Percentiles rank a stretch among this genome's conserved stretches.
Evolutionary conservation across 129 eudicot genomes (phyloP).

Genomic region (Dittrichia graveolens): DNA sequence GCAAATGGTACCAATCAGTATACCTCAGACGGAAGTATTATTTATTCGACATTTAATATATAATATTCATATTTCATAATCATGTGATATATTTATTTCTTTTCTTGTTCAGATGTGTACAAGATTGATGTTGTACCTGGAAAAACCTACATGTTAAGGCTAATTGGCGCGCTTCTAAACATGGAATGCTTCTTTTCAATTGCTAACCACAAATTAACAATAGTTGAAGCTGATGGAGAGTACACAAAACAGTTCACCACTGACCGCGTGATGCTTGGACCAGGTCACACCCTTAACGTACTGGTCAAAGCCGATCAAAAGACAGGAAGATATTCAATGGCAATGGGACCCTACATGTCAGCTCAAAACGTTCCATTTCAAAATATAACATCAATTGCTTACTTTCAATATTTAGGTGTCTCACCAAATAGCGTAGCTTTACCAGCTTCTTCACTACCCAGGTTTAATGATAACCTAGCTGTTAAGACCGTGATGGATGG

Average conservation of each 20-base stretch:
- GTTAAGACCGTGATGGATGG: conserved; percentile 73
- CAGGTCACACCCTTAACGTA: conserved; percentile 74
- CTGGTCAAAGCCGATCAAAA: conserved; percentile 70
- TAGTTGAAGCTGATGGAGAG: conserved; percentile 76
- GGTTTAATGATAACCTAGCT: conserved; percentile 54
- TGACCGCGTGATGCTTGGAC: conserved; percentile 69
- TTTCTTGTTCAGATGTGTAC: conserved; percentile 50
- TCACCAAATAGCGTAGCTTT: conserved; percentile 41
- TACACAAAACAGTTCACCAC: conserved; percentile 71
- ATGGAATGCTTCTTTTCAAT: conserved; percentile 67
- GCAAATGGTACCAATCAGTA: conserved; percentile 41
- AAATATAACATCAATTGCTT: conserved; percentile 62
- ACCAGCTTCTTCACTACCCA: conserved; percentile 60
- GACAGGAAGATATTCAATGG: conserved; percentile 68
- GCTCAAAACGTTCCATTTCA: conserved; percentile 61
- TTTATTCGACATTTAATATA: not conserved
- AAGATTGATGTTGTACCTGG: conserved; percentile 64
- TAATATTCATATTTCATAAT: no score
- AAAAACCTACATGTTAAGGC: conserved; percentile 65
- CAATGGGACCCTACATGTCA: conserved; percentile 78
- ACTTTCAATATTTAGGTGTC: conserved; percentile 68
- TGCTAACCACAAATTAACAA: conserved; percentile 68
- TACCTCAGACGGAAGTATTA: not conserved
- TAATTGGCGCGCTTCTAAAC: conserved; percentile 72
- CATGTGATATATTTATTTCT: not conserved